Evolutionary conservation across 352 stramenopile species (phyloP), one percentile per base, ranked within the genome.

Genomic region (Phytophthora idaei): DNA sequence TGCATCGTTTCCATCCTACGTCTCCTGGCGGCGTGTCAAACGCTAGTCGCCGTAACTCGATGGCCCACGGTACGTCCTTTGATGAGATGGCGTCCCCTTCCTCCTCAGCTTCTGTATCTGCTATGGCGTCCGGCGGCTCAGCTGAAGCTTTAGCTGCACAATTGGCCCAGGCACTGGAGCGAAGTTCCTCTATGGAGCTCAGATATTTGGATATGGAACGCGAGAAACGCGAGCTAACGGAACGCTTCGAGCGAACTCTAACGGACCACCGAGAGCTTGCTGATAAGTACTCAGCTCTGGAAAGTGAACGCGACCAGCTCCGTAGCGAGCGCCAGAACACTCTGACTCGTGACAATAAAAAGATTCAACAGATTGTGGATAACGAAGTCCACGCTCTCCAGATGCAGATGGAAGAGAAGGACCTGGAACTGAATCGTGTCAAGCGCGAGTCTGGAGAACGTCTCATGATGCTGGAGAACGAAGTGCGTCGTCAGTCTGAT

Each of bases 291-390:
- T 60, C 72, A 10, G 59, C 52, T n/a, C 65, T 95, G 0, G 73
- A 90, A 58, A 77, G 78, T 12, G 88, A 94, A 47, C 87, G 85
- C 10, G 76, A 90, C 44, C 87, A 92, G 57, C 74, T 95, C 8
- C 67, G 89, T 28, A 72, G 60, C 15, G 88, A 94, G 51, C 81
- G 85, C 15, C 86, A 94, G 62, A 87, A 78, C 31, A 91, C 86
- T 8, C 77, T 94, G 12, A 84, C 85, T 29, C 78, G 85, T 34
- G 86, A 94, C 72, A 94, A 95, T 75, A 91, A 93, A 44, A 95
- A 95, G 68, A 91, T 95, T 57, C 81, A 94, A 58, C 83, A 95
- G 69, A 89, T 95, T 55, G 88, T 95, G 5, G 87, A 93, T 31
- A 81, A 85, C 36, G 86, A 95, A 64, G 77, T 93, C 15, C 86